phyloP scores from a whole-genome alignment of 2,329 filamentous ascomycete genomes.

The Stachybotrys elegans region DNA sequence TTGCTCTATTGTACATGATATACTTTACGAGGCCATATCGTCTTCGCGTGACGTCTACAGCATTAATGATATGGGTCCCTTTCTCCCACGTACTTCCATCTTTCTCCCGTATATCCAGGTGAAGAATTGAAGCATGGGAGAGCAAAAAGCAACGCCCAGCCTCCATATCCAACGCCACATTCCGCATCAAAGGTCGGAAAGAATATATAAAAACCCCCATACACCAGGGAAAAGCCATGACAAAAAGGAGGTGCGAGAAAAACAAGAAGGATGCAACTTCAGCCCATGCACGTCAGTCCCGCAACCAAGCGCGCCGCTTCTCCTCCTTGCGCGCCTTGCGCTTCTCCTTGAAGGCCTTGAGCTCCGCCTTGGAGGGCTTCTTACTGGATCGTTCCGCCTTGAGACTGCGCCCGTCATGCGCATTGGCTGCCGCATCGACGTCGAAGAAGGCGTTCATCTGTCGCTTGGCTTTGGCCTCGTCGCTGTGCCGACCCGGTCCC shows the following conservation, averaged over 20 bases:
- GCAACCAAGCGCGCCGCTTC: slow-evolving; percentile 85
- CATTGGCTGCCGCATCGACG: slow-evolving; percentile 87
- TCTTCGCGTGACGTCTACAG: too few species aligned
- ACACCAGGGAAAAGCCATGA: background rate
- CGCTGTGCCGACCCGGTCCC: slow-evolving; percentile 71
- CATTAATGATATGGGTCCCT: too few species aligned
- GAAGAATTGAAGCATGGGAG: too few species aligned
- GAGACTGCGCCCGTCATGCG: slow-evolving; percentile 82
- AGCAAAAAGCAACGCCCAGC: too few species aligned
- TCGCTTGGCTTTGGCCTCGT: slow-evolving; percentile 79
- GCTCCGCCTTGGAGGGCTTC: slow-evolving; percentile 77
- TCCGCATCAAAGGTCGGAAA: too few species aligned
- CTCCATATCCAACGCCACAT: too few species aligned
- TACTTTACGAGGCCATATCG: too few species aligned
- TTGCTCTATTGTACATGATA: too few species aligned
- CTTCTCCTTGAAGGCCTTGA: slow-evolving; percentile 91
- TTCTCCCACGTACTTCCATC: too few species aligned
- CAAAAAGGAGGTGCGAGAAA: background rate
- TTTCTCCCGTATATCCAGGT: too few species aligned
- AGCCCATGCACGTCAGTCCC: slow-evolving; percentile 55
- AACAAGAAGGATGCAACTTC: background rate
- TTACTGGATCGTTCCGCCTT: slow-evolving; percentile 86
- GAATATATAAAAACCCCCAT: too few species aligned
- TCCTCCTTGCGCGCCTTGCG: slow-evolving; percentile 85
- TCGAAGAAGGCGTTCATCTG: slow-evolving; percentile 97